Base-by-base conservation (phyloP, 495 filamentous ascomycete species). In the Penicillium taxi region DNA sequence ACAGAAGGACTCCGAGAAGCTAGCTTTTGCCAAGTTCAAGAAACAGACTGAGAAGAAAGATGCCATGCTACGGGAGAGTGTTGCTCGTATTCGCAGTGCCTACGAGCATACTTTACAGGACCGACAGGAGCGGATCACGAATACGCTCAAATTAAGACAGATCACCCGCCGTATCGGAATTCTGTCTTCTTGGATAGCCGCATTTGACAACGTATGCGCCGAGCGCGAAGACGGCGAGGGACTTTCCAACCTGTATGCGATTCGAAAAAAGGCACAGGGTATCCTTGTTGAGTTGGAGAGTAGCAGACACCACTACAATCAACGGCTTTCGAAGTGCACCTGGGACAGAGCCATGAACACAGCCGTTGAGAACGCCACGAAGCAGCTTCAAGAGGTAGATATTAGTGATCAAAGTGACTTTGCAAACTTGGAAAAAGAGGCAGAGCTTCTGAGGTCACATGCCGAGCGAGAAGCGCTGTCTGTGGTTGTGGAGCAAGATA, bases 291-390 rank as follows among this genome's bases (percentile, higher is more conserved):
- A 99, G 61, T 63, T 96, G 23, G 88, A 95, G 58, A 73, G 77
- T 47, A 95, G 86, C 57, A 67, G 90, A 50, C 84, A 93, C 38
- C 86, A 94, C 52, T 83, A 87, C 47, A 86, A 93, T 55, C 85
- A 94, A 51, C 78, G 74, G 37, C 52, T 96, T 19, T 70, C 77
- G 8, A 84, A 79, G 49, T 80, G 65, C 26, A 85, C 82, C 44
- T 96, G 93, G 91, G 84, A 94, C 46, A 75, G 84, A 32, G 72
- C 76, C 27, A 68, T 96, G 42, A 86, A 90, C 39, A 82, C 84
- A 16, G 91, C 93, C 8, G 69, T 99, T 30, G 84, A 90, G 41
- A 84, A 86, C 52, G 88, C 84, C 34, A 63, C 94, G 22, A 70
- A 77, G 34, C 86, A 90, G 39, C 70, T 99, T 15, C 76, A 74